phyloP scores from a whole-genome alignment of 225 moss, liverwort and hornwort genomes.

The Takakia lepidozioides region DNA sequence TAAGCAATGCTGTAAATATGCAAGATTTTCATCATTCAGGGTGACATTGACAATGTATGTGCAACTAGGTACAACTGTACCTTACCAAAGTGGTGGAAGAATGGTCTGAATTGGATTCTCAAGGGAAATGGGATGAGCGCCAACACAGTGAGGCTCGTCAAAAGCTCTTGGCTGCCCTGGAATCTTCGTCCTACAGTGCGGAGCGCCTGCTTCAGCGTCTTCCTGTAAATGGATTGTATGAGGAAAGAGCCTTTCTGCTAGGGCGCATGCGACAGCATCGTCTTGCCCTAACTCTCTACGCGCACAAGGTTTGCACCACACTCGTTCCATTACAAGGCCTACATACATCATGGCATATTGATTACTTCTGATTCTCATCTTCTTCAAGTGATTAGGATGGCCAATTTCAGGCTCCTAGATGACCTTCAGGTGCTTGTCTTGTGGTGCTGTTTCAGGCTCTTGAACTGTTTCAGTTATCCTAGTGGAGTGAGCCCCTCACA shows the following conservation, averaged over 20 bases:
- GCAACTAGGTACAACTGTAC: constrained; percentile 72
- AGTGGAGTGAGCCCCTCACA: too few relatives aligned
- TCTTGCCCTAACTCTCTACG: constrained; percentile 91
- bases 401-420: neutral
- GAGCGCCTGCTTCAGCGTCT: constrained; percentile 70
- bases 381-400: too few relatives aligned
- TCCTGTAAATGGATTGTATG: constrained; percentile 79
- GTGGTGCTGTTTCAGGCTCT: too few relatives aligned
- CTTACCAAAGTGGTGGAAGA: constrained; percentile 81
- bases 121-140: constrained; percentile 91
- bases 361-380: too few relatives aligned
- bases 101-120: constrained; percentile 42
- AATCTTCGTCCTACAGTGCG: constrained; percentile 70
- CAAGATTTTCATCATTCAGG: too few relatives aligned
- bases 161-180: constrained; percentile 77
- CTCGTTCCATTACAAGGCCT: too few relatives aligned
- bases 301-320: constrained; percentile 52
- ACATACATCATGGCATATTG: too few relatives aligned
- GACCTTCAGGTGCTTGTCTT: neutral
- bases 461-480: too few relatives aligned
- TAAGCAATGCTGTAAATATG: too few relatives aligned
- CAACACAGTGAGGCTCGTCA: constrained; percentile 61
- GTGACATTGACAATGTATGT: too few relatives aligned
- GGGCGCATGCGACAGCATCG: constrained; percentile 95
- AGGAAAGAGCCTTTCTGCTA: constrained; percentile 87